Base-by-base conservation (phyloP, 2,329 filamentous ascomycete species). In the Fusarium sp. region DNA sequence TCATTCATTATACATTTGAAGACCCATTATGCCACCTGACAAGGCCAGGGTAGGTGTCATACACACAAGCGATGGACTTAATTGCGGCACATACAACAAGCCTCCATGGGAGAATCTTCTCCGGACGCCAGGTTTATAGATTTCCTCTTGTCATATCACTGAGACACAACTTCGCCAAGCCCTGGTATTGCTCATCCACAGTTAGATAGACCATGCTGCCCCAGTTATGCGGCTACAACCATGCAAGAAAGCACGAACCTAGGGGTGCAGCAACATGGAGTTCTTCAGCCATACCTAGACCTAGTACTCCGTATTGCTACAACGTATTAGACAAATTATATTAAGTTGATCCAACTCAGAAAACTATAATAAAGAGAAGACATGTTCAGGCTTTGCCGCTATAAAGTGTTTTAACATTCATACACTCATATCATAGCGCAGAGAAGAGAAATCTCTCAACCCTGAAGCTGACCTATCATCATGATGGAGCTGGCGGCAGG, bases 221-320 rank as follows among this genome's bases (percentile, higher is more conserved):
- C 68, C 64, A 70, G 62, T 71, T 46, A 66, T 54, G 62, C 42
- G 45, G 52, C 50, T 58, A 26, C 53, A 72, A 57, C 69, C 69
- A 63, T 72, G 67, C 45, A 68, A 60, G 55, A 62, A 49, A 62
- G 65, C 51, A 23, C 39, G 20, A 34, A 17, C 19, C 63, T 34
- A 34, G 15, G 32, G 32, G 26, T 28, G 12, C 4, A 28, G 12
- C 3, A 12, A 28, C 10, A 28, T 28, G 26, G 26, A 11, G 12
- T 28, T 28, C 26, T 28, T 12, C 12, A 28, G 10, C 26, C 10
- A 28, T 11, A 28, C 11, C 6, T 28, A 28, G 26, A 28, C 10
- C n/a, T n/a, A n/a, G n/a, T 28, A 23, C 23, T 4, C 7, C 4
- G 10, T 28, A 28, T 28, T 28, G 4, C 10, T 28, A 11, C 26